Base-by-base conservation (phyloP, 164 flowering plant species). In the Santalum album region DNA sequence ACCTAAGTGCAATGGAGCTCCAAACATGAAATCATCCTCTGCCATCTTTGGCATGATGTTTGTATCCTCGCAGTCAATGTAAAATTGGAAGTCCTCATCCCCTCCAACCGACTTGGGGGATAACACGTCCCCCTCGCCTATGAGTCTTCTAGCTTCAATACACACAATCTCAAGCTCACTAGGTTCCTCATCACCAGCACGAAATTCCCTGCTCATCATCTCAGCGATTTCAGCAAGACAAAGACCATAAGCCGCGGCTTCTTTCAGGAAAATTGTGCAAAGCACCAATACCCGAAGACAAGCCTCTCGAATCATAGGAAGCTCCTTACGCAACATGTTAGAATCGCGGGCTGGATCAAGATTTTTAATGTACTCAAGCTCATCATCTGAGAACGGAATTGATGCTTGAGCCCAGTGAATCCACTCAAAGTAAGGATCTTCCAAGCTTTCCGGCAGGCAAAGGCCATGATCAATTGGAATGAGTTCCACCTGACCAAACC, bases 371-470 rank as follows among this genome's bases (percentile, higher is more conserved):
- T 84, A 84, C 38, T 72, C 75, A 20, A 79, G 77, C 67, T 81
- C 90, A 49, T 81, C 87, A 12, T 81, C 87, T 6, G 90, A 75
- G 44, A 84, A 84, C 9, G 90, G 87, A 50, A 84, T 81, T 27
- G 90, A 84, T 39, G 90, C 78, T 58, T 84, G 90, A 44, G 90
- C 87, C 90, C 90, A 84, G 60, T 84, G 90, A 48, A 84, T 74
- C 90, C 90, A 84, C 65, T 84, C 90, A 60, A 81, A 81, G 52
- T 81, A 84, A 1, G 90, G 90, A 46, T 84, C 90, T 67, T 84
- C 90, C 74, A 84, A 63, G 44, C 75, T 64, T 56, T 84, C 90
- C 11, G 90, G 90, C 61, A 84, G 64, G 61, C 90, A 77, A 20
- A 84, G 87, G 40, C 90, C 90, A 51, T 84, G 90, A 60, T 84